phyloP scores from a whole-genome alignment of 306 rosid genomes.

The Vigna nakashimae region DNA sequence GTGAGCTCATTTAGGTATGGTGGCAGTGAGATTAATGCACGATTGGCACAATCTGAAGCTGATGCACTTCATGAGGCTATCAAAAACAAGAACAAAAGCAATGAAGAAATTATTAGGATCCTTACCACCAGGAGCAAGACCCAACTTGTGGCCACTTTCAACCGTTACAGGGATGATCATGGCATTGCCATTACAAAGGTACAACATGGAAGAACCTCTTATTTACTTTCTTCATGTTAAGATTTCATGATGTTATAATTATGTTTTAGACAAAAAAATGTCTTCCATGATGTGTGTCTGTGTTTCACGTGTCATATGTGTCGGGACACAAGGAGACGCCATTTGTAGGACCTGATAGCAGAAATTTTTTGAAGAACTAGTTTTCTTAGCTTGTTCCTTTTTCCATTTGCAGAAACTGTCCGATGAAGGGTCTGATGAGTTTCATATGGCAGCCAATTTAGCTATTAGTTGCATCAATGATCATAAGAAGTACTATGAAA shows the following conservation, averaged over 20 bases:
- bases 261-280: too few relatives aligned
- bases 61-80: constrained; percentile 68
- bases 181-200: constrained; percentile 83
- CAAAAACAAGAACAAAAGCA: constrained; percentile 52
- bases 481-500: constrained; percentile 74
- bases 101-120: constrained; percentile 76
- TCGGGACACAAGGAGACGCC: too few relatives aligned
- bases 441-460: constrained; percentile 58
- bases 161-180: constrained; percentile 69
- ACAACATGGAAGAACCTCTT: neutral
- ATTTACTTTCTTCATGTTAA: neutral
- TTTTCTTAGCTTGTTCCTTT: neutral
- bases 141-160: constrained; percentile 78
- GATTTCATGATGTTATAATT: neutral
- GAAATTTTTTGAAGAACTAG: too few relatives aligned
- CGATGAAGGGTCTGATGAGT: constrained; percentile 53
- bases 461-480: constrained; percentile 76
- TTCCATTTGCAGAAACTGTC: constrained; percentile 56
- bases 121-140: constrained; percentile 77
- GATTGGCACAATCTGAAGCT: constrained; percentile 68
- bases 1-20: constrained; percentile 63
- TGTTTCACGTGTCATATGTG: too few relatives aligned
- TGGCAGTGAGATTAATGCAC: constrained; percentile 57
- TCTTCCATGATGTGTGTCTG: too few relatives aligned
- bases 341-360: too few relatives aligned